phyloP scores from a whole-genome alignment of 257 asterid genomes.

The Plantago ovata region DNA sequence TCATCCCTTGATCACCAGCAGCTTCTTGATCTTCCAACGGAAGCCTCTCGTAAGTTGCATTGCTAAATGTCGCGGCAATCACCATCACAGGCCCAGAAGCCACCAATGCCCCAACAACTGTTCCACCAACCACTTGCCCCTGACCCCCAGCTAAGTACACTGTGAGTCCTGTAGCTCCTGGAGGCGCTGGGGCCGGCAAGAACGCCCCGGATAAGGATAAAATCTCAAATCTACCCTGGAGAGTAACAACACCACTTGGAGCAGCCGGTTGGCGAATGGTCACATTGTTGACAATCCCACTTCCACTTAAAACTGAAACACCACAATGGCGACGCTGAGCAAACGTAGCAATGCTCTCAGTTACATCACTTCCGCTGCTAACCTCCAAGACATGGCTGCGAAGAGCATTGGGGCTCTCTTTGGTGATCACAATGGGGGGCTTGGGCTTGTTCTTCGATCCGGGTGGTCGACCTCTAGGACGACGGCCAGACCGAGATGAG shows the following conservation, averaged over 20 bases:
- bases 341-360: constrained; percentile 49
- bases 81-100: constrained; percentile 89
- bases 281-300: constrained; percentile 57
- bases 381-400: constrained; percentile 74
- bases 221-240: constrained; percentile 69
- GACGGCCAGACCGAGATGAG: constrained; percentile 42
- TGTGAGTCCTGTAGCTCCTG: constrained; percentile 52
- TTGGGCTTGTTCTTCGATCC: constrained; percentile 73
- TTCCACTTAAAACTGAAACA: constrained; percentile 68
- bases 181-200: constrained; percentile 60
- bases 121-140: constrained; percentile 81
- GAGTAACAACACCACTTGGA: constrained; percentile 47
- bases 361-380: constrained; percentile 49
- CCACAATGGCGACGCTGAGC: constrained; percentile 64
- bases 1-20: constrained; percentile 25
- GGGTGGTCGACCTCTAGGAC: constrained; percentile 67
- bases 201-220: constrained; percentile 67
- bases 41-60: constrained; percentile 67
- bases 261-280: constrained; percentile 57
- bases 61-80: constrained; percentile 65
- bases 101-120: constrained; percentile 48
- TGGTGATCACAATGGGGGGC: constrained; percentile 62
- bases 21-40: constrained; percentile 53
- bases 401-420: constrained; percentile 73
- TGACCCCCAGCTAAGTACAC: constrained; percentile 77